Percentiles rank a stretch among this genome's conserved stretches.
Evolutionary conservation across 176 grass and related monocot genomes (phyloP).

Genomic region (Triticum urartu): DNA sequence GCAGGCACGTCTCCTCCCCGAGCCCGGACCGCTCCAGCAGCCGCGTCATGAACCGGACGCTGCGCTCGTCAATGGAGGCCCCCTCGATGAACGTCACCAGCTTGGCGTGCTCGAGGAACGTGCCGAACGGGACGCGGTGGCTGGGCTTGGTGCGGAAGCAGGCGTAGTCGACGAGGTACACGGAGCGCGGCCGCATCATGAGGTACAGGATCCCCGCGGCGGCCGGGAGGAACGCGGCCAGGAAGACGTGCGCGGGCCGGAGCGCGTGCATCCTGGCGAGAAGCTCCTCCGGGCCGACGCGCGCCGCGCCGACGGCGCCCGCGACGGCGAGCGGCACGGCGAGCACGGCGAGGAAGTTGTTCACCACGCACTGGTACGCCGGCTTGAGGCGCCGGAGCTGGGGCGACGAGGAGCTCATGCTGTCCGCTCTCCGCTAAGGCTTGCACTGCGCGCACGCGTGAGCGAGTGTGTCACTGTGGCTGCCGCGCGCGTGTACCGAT

Average conservation of each 20-base stretch:
- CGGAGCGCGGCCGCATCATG: conserved; percentile 17
- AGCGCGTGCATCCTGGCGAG: not conserved
- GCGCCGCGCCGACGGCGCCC: not conserved
- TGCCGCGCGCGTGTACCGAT: not conserved
- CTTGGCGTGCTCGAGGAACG: conserved; percentile 46
- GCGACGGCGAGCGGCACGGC: not conserved
- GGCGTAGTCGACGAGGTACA: conserved; percentile 59
- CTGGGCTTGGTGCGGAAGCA: conserved; percentile 47
- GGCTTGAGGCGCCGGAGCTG: not conserved
- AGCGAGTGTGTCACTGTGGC: not conserved
- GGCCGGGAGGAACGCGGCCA: conserved; percentile 21
- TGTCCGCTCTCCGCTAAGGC: not conserved
- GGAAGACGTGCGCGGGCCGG: conserved; percentile 18
- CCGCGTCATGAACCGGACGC: conserved; percentile 47
- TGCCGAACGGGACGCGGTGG: conserved; percentile 47
- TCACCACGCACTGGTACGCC: not conserved
- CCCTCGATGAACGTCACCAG: not conserved
- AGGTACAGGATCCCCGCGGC: conserved; percentile 27
- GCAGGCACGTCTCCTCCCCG: conserved; percentile 62
- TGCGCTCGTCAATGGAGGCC: conserved; percentile 27
- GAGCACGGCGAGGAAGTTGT: conserved; percentile 5
- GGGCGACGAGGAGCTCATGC: conserved; percentile 27
- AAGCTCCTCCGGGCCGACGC: not conserved
- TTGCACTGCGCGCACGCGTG: not conserved
- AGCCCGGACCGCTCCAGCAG: conserved; percentile 45